Evolutionary conservation across 2,329 filamentous ascomycete genomes (phyloP).

Genomic region (Aspergillus chevalieri): DNA sequence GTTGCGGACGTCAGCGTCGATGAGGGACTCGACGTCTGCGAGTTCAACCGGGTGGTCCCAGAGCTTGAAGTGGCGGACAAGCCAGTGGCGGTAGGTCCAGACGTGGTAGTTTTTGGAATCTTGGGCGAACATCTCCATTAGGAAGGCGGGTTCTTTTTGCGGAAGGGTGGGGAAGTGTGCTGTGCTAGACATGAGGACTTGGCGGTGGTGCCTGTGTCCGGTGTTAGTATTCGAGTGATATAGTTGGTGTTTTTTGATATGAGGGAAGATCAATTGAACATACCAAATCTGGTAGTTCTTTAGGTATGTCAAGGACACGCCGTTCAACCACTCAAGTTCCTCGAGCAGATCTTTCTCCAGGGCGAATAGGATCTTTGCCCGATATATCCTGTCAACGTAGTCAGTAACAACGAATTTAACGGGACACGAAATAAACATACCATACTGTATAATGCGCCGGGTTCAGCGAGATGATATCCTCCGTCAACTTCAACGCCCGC

Average conservation of each 20-base stretch:
- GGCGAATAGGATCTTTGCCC: constrained; percentile 68
- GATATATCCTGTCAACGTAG: constrained; percentile 60
- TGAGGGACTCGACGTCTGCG: constrained; percentile 62
- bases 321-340: constrained; percentile 82
- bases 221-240: neutral
- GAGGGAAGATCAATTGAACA: neutral
- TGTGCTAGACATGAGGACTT: constrained; percentile 48
- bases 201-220: constrained; percentile 52
- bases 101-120: constrained; percentile 99
- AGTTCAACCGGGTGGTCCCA: constrained; percentile 59
- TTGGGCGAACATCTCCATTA: constrained; percentile 70
- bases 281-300: constrained; percentile 99
- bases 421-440: constrained; percentile 38
- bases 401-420: neutral
- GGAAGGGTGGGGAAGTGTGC: constrained; percentile 50
- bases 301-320: constrained; percentile 71
- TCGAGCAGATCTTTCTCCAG: constrained; percentile 59
- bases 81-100: constrained; percentile 86
- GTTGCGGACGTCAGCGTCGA: constrained; percentile 79
- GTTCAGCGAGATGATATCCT: constrained; percentile 86
- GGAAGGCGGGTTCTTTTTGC: constrained; percentile 65
- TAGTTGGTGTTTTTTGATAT: too few species aligned
- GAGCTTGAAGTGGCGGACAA: constrained; percentile 59
- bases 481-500: constrained; percentile 72
- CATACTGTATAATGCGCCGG: constrained; percentile 98